Evolutionary conservation across 768 basidiomycete genomes (phyloP), one percentile per base, ranked within the genome.

Genomic region (Tubosaeta sp.): DNA sequence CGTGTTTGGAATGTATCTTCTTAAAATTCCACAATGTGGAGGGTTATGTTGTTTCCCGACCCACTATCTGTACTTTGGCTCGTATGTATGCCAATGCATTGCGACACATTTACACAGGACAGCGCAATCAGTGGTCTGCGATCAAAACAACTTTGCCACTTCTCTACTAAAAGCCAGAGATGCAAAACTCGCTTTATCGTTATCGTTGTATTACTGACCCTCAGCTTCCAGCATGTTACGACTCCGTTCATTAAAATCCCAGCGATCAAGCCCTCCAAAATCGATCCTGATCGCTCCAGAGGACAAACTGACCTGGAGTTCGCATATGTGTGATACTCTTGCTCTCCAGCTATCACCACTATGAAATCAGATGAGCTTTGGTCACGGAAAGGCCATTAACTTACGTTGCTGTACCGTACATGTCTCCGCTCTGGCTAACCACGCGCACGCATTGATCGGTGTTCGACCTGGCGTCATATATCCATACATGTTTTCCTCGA

Each of bases 291-390:
- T 76, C 8, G 76, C 77, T 16, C 77, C 76, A 18, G 72, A 72
- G 4, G 76, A 72, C 65, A 89, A 74, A 57, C 78, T 84, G 59
- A 84, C 79, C 59, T 89, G 87, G 32, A 90, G 72, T 65, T 90
- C 87, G 53, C 76, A 79, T 6, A 90, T 78, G 60, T 87, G 86
- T 21, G 81, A 72, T 2, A 76, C 84, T 42, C 82, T 74, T 11
- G 84, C 84, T 18, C 89, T 80, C 87, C 88, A 91, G 58, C 87
- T 91, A 60, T 91, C 89, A 19, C 80, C 89, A 31, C 89, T 91
- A 16, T 63, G 9, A 29, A 25, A 27, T 36, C 51, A n/a, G 32
- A 54, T 62, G 30, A 51, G 46, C 43, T 36, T 45, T 14, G 22
- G 5, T 29, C 24, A 18, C 29, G 38, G 22, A 34, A 21, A 18